Evolutionary conservation across 2,329 filamentous ascomycete genomes (phyloP).

Genomic region (Trichoderma arundinaceum): DNA sequence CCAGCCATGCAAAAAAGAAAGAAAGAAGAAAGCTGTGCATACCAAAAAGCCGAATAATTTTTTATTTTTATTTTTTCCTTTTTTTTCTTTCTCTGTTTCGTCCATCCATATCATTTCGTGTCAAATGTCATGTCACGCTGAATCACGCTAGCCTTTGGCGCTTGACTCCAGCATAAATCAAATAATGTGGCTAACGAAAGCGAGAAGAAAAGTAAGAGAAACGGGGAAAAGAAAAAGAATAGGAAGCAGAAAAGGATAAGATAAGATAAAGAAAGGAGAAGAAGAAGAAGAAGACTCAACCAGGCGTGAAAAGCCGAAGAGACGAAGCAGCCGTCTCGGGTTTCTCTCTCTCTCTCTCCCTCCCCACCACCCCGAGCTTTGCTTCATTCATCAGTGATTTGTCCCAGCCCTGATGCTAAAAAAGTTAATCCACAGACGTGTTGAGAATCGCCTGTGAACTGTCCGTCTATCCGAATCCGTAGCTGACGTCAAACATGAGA

Average conservation of each 20-base stretch:
- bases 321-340: background rate
- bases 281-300: constrained; percentile 1
- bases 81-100: background rate
- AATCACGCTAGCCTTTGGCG: background rate
- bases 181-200: background rate
- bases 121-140: constrained; percentile 2
- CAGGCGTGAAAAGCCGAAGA: background rate
- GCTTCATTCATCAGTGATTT: background rate
- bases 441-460: constrained; percentile 18
- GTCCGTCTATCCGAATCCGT: constrained; percentile 21
- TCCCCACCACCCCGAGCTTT: background rate
- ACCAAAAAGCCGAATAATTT: background rate
- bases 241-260: background rate
- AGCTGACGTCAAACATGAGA: constrained; percentile 7
- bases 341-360: background rate
- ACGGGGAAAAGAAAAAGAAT: background rate
- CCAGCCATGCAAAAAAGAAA: background rate
- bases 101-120: constrained; percentile 9
- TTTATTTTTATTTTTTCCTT: background rate
- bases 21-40: background rate
- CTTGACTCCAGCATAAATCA: constrained; percentile 4
- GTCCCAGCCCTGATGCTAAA: constrained; percentile 5
- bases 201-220: background rate
- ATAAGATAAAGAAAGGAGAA: background rate
- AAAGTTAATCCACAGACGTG: background rate